phyloP scores from a whole-genome alignment of 1,284 basidiomycete genomes.

The Ganoderma sinense region DNA sequence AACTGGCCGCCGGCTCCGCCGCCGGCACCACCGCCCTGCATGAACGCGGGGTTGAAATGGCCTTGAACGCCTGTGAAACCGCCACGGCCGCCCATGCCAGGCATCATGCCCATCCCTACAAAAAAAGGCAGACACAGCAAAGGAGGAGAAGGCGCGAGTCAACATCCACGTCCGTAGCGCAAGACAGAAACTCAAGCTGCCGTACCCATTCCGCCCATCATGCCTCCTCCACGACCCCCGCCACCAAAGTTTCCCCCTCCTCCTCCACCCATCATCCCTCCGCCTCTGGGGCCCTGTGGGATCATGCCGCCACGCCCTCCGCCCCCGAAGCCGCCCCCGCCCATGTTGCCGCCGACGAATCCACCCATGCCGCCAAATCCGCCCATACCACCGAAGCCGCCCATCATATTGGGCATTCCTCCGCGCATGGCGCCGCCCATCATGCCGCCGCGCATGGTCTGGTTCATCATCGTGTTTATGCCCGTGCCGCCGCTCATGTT shows the following conservation, averaged over 20 bases:
- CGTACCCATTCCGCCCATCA: constrained; percentile 75
- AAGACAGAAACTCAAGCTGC: constrained; percentile 54
- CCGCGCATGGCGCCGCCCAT: constrained; percentile 41
- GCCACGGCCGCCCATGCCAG: constrained; percentile 51
- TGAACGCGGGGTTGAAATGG: constrained; percentile 79
- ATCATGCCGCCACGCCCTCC: constrained; percentile 57
- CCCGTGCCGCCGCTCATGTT: constrained; percentile 44
- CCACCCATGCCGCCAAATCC: constrained; percentile 52
- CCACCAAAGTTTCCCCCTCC: constrained; percentile 42
- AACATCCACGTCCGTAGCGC: constrained; percentile 30
- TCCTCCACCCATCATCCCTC: constrained; percentile 57
- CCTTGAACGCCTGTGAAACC: constrained; percentile 59
- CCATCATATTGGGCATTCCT: constrained; percentile 48
- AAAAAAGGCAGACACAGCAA: constrained; percentile 20
- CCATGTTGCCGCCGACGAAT: constrained; percentile 52
- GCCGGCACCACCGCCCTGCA: constrained; percentile 56
- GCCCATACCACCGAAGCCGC: constrained; percentile 53
- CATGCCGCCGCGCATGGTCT: constrained; percentile 52
- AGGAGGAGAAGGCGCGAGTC: constrained; percentile 25
- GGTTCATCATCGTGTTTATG: constrained; percentile 48
- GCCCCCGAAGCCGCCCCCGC: constrained; percentile 44
- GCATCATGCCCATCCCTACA: constrained; percentile 56
- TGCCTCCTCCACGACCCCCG: constrained; percentile 40
- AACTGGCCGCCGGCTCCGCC: constrained; percentile 46
- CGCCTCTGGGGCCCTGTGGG: constrained; percentile 67